These are phyloP conservation scores for Pichia membranifaciens DNA, from an alignment of 805 yeast genomes.

Conservation along the genomic window DNA sequence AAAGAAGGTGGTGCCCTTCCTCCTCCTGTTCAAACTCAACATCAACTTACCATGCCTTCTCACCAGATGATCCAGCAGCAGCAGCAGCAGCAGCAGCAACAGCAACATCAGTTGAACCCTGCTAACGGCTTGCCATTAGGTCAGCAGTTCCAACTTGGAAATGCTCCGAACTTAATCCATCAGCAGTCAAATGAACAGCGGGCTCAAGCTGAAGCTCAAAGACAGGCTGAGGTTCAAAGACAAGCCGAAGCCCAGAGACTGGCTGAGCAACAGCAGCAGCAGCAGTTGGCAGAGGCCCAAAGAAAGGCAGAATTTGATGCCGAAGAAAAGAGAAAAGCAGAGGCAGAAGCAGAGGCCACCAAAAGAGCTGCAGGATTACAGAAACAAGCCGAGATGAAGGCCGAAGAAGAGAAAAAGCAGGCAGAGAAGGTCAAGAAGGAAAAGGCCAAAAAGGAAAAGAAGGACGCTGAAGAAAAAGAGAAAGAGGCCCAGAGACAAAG, in stretches of 20 bases:
- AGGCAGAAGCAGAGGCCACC: not conserved
- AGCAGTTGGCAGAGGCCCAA: not conserved
- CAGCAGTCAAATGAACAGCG: conserved; percentile 4
- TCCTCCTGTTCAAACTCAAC: conserved; percentile 54
- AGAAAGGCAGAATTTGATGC: not conserved
- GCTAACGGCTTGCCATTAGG: conserved; percentile 4
- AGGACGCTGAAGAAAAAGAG: conserved; percentile 4
- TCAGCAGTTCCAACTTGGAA: conserved; percentile 6
- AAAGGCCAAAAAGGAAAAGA: not conserved
- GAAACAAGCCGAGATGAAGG: not conserved
- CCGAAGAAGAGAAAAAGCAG: not conserved
- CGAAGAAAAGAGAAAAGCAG: not conserved
- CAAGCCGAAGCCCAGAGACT: conserved; percentile 1
- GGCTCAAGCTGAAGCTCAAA: not conserved
- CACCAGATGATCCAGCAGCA: conserved; percentile 35
- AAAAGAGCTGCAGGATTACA: not conserved
- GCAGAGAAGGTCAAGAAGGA: not conserved
- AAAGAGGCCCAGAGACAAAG: not conserved
- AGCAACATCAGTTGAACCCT: conserved; percentile 16
- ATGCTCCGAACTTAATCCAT: conserved; percentile 7
- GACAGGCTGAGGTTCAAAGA: not conserved
- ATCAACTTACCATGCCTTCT: conserved; percentile 37
- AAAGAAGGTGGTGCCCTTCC: conserved; percentile 58
- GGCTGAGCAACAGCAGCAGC: conserved; percentile 1
- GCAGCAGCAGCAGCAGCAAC: conserved; percentile 30